A percentile compares a stretch with the other conserved stretches of the same genome.
phyloP scores from a whole-genome alignment of 164 flowering plant species.

The Dillenia suffruticosa region DNA sequence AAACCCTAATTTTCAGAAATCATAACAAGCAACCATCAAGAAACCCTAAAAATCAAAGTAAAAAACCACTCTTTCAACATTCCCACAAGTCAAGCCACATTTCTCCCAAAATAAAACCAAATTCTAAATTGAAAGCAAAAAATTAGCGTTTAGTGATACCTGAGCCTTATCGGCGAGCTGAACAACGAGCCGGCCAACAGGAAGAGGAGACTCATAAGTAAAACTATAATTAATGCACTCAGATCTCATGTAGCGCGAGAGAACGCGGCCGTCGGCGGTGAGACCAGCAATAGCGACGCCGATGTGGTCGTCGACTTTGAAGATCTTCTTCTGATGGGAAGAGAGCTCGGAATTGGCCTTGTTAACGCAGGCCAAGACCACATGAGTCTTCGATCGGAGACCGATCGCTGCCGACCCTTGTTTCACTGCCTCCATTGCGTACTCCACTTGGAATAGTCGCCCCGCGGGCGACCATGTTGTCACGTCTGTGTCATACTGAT shows the following conservation, averaged over 20 bases:
- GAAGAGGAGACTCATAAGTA: constrained; percentile 82
- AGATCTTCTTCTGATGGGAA: constrained; percentile 96
- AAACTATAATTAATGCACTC: constrained; percentile 77
- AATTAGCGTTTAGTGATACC: constrained; percentile 33
- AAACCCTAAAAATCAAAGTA: background rate
- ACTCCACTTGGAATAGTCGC: constrained; percentile 91
- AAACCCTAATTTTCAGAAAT: too few species aligned
- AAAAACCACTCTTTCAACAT: background rate
- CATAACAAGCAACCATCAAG: too few species aligned
- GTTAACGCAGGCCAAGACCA: constrained; percentile 85
- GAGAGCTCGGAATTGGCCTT: constrained; percentile 88
- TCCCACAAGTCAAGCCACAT: background rate
- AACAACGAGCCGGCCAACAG: constrained; percentile 89
- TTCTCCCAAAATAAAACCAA: background rate
- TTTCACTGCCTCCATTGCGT: constrained; percentile 99
- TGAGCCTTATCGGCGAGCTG: constrained; percentile 97
- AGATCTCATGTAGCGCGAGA: constrained; percentile 74
- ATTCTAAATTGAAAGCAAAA: background rate
- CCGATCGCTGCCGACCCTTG: constrained; percentile 98
- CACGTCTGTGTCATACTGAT: constrained; percentile 89
- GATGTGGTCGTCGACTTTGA: constrained; percentile 88
- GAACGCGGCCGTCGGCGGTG: constrained; percentile 94
- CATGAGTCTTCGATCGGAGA: constrained; percentile 88
- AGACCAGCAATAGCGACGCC: constrained; percentile 97
- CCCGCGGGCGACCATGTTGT: constrained; percentile 96